Evolutionary conservation across 768 basidiomycete genomes (phyloP).

Genomic region (Collybiopsis luxurians): DNA sequence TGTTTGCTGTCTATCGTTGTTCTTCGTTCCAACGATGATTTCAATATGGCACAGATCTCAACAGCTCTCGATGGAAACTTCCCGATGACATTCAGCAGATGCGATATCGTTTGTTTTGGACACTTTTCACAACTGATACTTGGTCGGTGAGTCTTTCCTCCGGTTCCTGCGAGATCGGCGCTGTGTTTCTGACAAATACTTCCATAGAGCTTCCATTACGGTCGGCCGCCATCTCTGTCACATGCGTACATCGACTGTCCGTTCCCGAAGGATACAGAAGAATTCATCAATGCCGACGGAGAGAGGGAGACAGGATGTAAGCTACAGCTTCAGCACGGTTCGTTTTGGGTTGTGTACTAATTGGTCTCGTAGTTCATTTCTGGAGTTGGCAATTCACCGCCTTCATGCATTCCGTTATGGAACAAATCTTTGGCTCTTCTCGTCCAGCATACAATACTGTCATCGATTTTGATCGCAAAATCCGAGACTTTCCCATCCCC

Average conservation of each 20-base stretch:
- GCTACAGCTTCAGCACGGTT: conserved; percentile 11
- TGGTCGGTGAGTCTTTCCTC: conserved; percentile 43
- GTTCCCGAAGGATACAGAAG: conserved; percentile 44
- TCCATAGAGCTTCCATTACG: conserved; percentile 56
- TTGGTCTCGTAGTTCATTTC: conserved; percentile 44
- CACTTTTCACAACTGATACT: conserved; percentile 61
- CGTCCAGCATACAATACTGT: conserved; percentile 49
- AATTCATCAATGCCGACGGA: conserved; percentile 28
- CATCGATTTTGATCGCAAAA: conserved; percentile 55
- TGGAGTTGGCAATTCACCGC: conserved; percentile 57
- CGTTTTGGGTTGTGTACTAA: neutral
- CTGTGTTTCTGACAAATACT: neutral
- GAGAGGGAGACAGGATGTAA: conserved; percentile 41
- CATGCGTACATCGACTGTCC: conserved; percentile 53
- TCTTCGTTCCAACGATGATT: neutral
- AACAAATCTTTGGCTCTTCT: conserved; percentile 49
- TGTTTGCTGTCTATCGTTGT: neutral
- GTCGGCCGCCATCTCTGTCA: conserved; percentile 56
- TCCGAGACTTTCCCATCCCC: conserved; percentile 60
- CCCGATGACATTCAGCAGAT: conserved; percentile 39
- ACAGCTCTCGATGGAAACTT: conserved; percentile 60
- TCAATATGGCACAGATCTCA: conserved; percentile 42
- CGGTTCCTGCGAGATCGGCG: too few species aligned
- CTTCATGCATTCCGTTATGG: conserved; percentile 49
- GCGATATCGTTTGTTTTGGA: conserved; percentile 64